Conservation (phyloP, 2,329 filamentous ascomycete species). For the Penicillium sp. region DNA sequence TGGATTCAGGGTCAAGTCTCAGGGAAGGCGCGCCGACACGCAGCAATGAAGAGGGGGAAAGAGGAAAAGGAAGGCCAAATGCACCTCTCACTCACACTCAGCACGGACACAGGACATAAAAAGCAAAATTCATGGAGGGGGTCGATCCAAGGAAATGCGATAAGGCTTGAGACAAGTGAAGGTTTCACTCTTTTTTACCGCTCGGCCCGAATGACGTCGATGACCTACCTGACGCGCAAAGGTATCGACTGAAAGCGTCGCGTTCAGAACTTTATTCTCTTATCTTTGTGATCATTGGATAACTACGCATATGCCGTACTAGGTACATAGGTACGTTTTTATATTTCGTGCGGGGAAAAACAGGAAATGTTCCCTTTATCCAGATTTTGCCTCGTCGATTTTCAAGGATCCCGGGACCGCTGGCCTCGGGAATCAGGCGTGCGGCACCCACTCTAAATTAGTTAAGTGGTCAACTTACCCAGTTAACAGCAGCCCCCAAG, state of each 20-base stretch:
- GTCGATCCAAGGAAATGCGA: constrained; percentile 1
- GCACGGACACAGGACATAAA: background rate
- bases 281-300: background rate
- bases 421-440: background rate
- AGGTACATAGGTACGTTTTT: background rate
- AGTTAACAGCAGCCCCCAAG: background rate
- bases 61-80: background rate
- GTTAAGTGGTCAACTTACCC: no score
- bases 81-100: background rate
- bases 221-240: constrained; percentile 4
- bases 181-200: constrained; percentile 1
- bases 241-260: constrained; percentile 7
- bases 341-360: background rate
- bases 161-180: background rate
- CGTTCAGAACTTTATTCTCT: background rate
- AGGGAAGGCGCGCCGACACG: constrained; percentile 1
- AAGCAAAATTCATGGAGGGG: background rate
- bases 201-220: constrained; percentile 13
- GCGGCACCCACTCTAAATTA: background rate
- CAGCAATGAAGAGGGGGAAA: background rate
- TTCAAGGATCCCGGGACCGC: background rate
- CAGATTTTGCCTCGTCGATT: background rate
- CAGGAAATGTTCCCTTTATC: background rate
- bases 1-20: constrained; percentile 1
- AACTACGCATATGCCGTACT: no score